Evolutionary conservation across 2,329 filamentous ascomycete genomes (phyloP), one percentile per base, ranked within the genome.

Genomic region (Nannizziopsis barbatae): DNA sequence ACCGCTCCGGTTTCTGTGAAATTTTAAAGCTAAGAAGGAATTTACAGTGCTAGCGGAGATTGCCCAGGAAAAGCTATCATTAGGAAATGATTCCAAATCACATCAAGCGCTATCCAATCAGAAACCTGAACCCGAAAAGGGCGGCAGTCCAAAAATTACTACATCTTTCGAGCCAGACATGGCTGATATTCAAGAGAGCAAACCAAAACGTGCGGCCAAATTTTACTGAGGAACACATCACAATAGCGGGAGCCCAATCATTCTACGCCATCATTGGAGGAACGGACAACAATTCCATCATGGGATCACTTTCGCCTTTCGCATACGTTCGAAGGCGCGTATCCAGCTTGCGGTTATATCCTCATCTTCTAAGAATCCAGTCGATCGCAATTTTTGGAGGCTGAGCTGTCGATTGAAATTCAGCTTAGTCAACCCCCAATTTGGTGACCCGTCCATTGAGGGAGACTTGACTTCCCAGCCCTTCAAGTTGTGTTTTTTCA

Each of bases 21-120:
- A 35, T 5, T 17, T 3, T 14, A 18, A 22, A 6, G 18, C 20
- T 43, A 44, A 44, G 10, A 44, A 44, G 10, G 22, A 32, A 31
- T 8, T 22, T 15, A 27, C 20, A 52, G 50, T 50, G 7, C 27
- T 52, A 5, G 10, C 37, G 40, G 66, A 69, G 50, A 67, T 69
- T 31, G 64, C 66, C 47, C 58, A 60, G 33, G 67, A 69, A 51
- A 65, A 68, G 51, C 62, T 60, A 3, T 38, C 63, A 14, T 68
- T 64, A 65, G 62, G 62, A 49, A 45, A 49, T 9, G 42, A 31
- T 14, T 22, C n/a, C 22, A 39, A 20, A 39, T 17, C 42, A 41
- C 12, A 2, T 17, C 9, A 38, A 17, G 7, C 38, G 27, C 38
- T 32, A 11, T 12, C 41, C 14, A n/a, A 2, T 11, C 22, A 10